Evolutionary conservation across 2,329 filamentous ascomycete species (phyloP), one percentile per base, ranked within the genome.

Genomic region (Pseudopyricularia cyperi): DNA sequence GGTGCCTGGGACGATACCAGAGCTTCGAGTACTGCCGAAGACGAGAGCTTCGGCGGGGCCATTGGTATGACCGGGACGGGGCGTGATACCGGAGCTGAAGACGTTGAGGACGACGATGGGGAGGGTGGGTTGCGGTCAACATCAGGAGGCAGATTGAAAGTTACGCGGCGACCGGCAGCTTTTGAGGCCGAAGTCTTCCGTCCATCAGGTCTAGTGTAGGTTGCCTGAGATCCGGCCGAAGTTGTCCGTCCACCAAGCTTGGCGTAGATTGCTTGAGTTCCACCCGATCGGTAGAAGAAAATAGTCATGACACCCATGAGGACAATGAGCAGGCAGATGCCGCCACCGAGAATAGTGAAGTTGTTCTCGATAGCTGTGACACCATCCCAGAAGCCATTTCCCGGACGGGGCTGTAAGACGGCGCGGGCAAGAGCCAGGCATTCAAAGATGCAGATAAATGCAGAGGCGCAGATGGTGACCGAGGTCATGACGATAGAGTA

Each of bases 401-500:
- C 37, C 22, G 37, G 37, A 15, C 75, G 68, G 0, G 87, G 85
- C 51, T 85, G 73, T 0, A 85, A 83, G 1, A 91, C 83, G 60
- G 90, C 88, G 52, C 87, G 72, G 2, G 89, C 74, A 9, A 97
- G 72, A 2, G 82, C 89, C 11, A 97, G 71, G 0, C 95, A 70
- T 65, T 98, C 93, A 24, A 97, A 77, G 15, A 85, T 72, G 22
- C 91, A 91, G 58, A 97, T 95, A 28, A 93, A 83, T 3, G 88
- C 78, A 1, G 89, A 88, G 0, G 95, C 89, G 4, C 86, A 69
- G 24, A 95, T 85, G 0, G 89, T 96, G 50, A 95, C 79, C 3
- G 77, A 80, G 0, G 89, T 95, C 28, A 95, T 74, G 0, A 95
- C 85, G 58, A 91, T 86, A 12, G 89, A 94, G 68, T 96, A 97